Percentiles rank a stretch among this genome's conserved stretches.
These are phyloP conservation scores for Clonostachys byssicola DNA, from an alignment of 2,329 filamentous ascomycete genomes.

Conservation along the genomic window DNA sequence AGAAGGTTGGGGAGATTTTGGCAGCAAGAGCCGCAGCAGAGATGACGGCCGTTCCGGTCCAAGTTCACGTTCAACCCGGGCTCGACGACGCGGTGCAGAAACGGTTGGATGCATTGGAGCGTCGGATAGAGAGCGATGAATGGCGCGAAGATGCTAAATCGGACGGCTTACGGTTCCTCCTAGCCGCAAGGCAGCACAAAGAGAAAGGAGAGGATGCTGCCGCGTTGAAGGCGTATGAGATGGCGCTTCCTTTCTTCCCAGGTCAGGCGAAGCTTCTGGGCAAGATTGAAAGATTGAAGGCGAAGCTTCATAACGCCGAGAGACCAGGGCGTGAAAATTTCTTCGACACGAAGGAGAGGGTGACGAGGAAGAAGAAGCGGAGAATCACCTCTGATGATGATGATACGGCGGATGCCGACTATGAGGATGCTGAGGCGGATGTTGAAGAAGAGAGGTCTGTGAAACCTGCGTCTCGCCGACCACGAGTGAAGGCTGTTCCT, in stretches of 20 bases:
- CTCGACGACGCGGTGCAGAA: slow-evolving; percentile 76
- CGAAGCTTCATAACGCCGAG: slow-evolving; percentile 35
- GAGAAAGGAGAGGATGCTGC: slow-evolving; percentile 74
- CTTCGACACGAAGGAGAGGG: slow-evolving; percentile 2
- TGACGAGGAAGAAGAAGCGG: slow-evolving; percentile 8
- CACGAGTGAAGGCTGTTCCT: slow-evolving; percentile 19
- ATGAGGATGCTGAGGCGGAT: slow-evolving; percentile 34
- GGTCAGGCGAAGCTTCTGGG: slow-evolving; percentile 72
- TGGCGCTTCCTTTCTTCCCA: slow-evolving; percentile 81
- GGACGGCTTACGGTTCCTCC: slow-evolving; percentile 77
- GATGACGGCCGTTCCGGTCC: slow-evolving; percentile 23
- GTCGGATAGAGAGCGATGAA: slow-evolving; percentile 68
- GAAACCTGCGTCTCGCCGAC: slow-evolving; percentile 20
- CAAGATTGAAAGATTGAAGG: slow-evolving; percentile 62
- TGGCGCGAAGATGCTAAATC: slow-evolving; percentile 66
- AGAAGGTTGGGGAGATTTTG: slow-evolving; percentile 84
- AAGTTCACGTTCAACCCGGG: slow-evolving; percentile 33
- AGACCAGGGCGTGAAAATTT: not conserved
- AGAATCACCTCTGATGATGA: slow-evolving; percentile 17
- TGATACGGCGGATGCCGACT: slow-evolving; percentile 29
- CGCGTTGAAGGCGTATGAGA: slow-evolving; percentile 81
- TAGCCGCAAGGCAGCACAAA: slow-evolving; percentile 91
- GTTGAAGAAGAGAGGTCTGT: slow-evolving; percentile 24
- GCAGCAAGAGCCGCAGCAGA: slow-evolving; percentile 62
- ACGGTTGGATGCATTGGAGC: slow-evolving; percentile 79